Base-by-base conservation (phyloP, 352 stramenopile species). In the Phytopythium litorale region DNA sequence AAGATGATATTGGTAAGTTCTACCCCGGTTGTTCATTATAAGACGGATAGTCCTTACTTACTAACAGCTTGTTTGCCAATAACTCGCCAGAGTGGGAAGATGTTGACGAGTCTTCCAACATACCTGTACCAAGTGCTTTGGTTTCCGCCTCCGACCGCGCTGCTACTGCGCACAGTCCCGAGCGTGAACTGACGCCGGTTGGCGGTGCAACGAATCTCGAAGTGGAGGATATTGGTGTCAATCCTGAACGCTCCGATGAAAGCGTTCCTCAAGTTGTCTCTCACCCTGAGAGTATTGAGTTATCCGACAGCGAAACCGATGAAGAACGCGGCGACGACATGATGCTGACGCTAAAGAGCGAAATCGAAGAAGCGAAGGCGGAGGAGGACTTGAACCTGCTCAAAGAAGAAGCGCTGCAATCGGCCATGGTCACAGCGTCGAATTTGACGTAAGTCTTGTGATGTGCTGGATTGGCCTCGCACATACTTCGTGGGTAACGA, bases 361-460 rank as follows among this genome's bases (percentile, higher is more conserved):
- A 93, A 60, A 71, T 92, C 25, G 84, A 93, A 53, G 84, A 93
- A 43, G 80, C 74, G 3, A 87, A 83, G 53, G 82, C 75, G 0
- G 77, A 92, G 52, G 72, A 80, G 61, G 84, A 92, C 71, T 57
- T 94, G 15, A 68, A 76, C 11, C 58, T 75, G 43, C 64, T 89
- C 4, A 81, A 86, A 54, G 67, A 84, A 53, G 85, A 94, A 57
- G 86, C 86, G 18, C 60, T 95, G 30, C 73, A 90, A 23, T 92
- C 86, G 60, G 86, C 82, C 3, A 87, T 95, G 58, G 69, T 64
- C 5, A 95, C 86, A 15, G 86, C 86, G n/a, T 91, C 86, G 0
- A 95, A 95, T 56, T 72, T 95, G 18, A 95, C 86, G 73, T 87
- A 71, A 50, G 73, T 71, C 12, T 42, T 61, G 40, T 43, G 32